Evolutionary conservation across 345 rosid species (phyloP).

Genomic region (Gossypium turneri): DNA sequence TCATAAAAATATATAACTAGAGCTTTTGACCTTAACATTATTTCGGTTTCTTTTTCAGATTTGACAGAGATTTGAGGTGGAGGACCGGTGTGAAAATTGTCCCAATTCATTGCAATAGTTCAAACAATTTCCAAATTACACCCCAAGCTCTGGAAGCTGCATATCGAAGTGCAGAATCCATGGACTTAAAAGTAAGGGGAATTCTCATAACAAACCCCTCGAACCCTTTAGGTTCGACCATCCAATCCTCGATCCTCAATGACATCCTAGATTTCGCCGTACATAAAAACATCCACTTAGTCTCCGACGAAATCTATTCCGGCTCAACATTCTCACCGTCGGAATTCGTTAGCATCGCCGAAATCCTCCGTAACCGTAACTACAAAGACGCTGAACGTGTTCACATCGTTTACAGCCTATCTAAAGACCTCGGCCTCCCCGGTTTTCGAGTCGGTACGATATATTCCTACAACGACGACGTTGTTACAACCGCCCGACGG

Average conservation of each 20-base stretch:
- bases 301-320: conserved; percentile 92
- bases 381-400: conserved; percentile 57
- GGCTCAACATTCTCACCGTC: conserved; percentile 69
- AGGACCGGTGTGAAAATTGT: conserved; percentile 84
- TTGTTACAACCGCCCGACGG: conserved; percentile 76
- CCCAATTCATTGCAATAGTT: conserved; percentile 69
- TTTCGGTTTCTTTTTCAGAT: conserved; percentile 42
- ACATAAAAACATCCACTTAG: conserved; percentile 74
- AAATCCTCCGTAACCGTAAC: conserved; percentile 42
- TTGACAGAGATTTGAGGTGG: conserved; percentile 95
- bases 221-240: conserved; percentile 78
- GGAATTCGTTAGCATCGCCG: conserved; percentile 80
- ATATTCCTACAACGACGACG: conserved; percentile 81
- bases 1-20: too few species aligned
- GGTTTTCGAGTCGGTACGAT: conserved; percentile 93
- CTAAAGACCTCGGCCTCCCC: conserved; percentile 95
- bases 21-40: too few species aligned
- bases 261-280: conserved; percentile 58
- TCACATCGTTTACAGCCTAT: conserved; percentile 92
- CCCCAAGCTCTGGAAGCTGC: conserved; percentile 71
- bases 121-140: conserved; percentile 85
- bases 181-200: conserved; percentile 58
- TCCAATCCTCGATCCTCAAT: conserved; percentile 52
- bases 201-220: conserved; percentile 92
- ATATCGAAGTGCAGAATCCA: conserved; percentile 43